A percentile compares a stretch with the other conserved stretches of the same genome.
phyloP scores from a whole-genome alignment of 129 eudicot species.

The Flaveria bidentis region DNA sequence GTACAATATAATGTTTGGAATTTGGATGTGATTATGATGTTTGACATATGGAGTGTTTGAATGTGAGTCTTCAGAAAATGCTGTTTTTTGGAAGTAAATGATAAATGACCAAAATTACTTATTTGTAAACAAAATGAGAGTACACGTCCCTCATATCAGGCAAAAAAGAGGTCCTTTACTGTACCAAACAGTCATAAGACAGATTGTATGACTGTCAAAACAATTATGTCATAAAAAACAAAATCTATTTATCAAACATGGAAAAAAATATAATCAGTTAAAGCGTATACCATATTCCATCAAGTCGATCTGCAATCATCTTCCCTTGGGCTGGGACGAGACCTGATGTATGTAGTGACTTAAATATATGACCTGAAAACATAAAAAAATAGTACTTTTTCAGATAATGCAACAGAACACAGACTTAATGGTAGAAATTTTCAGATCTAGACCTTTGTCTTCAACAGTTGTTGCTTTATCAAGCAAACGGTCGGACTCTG shows the following conservation, averaged over 20 bases:
- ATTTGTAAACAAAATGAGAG: not conserved
- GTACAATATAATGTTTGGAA: not conserved
- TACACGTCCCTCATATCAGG: not conserved
- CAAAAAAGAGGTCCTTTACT: not conserved
- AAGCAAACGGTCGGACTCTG: conserved; percentile 78
- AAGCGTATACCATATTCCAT: conserved; percentile 82
- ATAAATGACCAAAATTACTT: not conserved
- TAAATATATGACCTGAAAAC: conserved; percentile 79
- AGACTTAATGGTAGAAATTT: not conserved
- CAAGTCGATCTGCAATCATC: conserved; percentile 86
- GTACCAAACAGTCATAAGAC: not conserved
- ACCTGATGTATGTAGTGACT: conserved; percentile 82
- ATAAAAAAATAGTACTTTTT: conserved; percentile 18
- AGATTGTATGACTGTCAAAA: not conserved
- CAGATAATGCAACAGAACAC: conserved; percentile 9
- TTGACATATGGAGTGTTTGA: not conserved
- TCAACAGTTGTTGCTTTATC: conserved; percentile 53
- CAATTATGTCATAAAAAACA: not conserved
- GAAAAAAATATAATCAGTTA: not conserved
- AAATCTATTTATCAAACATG: not conserved
- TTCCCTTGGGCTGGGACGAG: conserved; percentile 87
- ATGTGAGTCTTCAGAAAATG: not conserved
- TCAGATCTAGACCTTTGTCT: conserved; percentile 68
- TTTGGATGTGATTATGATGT: not conserved
- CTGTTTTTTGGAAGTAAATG: not conserved